Percentiles rank a stretch among this genome's conserved stretches.
Conservation (phyloP, 2,329 filamentous ascomycete genomes). For the Myriangium duriaei region DNA sequence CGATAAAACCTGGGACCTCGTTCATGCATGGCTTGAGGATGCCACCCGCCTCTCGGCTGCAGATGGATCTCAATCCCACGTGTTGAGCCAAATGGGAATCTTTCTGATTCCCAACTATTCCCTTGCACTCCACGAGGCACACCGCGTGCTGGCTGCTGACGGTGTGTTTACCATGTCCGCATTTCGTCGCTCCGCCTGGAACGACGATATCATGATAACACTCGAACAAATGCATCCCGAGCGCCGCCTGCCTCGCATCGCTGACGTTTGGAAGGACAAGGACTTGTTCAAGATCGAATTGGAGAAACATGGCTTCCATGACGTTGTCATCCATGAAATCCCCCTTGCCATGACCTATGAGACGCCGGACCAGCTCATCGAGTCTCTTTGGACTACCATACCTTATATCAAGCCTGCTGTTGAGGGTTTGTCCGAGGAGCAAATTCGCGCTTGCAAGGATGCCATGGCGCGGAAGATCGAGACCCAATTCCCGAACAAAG, state of each 20-base stretch:
- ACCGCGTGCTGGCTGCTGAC: constrained; percentile 1
- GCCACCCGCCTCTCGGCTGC: constrained; percentile 2
- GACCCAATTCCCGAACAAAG: constrained; percentile 3
- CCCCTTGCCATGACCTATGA: constrained; percentile 6
- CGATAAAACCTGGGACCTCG: not conserved
- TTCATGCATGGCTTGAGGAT: constrained; percentile 2
- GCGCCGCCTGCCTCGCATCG: not conserved
- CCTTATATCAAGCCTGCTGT: constrained; percentile 2
- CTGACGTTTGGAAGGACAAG: not conserved
- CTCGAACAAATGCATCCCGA: constrained; percentile 1
- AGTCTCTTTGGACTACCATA: constrained; percentile 1
- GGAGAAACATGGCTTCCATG: constrained; percentile 1
- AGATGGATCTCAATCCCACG: constrained; percentile 2
- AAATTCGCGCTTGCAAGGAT: constrained; percentile 1
- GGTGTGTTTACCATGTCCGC: constrained; percentile 2
- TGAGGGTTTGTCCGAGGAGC: constrained; percentile 3
- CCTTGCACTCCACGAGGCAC: constrained; percentile 1
- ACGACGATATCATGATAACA: not conserved
- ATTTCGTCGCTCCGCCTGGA: constrained; percentile 1
- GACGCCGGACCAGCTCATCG: not conserved
- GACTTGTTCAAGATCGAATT: not conserved
- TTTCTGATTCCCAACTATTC: constrained; percentile 4
- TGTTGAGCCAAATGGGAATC: constrained; percentile 7
- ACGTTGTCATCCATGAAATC: constrained; percentile 3
- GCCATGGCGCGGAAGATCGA: constrained; percentile 5